Base-by-base conservation (phyloP, 306 rosid genomes). In the Spatholobus suberectus region DNA sequence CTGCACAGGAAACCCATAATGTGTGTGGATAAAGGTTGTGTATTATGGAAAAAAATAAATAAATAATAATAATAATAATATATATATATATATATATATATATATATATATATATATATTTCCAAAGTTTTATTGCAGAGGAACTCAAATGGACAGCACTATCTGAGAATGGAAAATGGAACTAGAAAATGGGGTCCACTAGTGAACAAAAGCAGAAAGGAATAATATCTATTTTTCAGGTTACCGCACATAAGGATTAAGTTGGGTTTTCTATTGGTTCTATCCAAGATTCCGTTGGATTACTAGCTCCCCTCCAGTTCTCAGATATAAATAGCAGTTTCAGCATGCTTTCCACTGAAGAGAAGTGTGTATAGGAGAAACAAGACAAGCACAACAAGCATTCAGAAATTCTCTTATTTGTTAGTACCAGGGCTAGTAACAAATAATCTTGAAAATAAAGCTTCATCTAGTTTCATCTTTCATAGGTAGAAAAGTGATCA, bases 151-250 rank as follows among this genome's bases (percentile, higher is more conserved):
- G 81, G 82, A 38, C 35, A 73, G 72, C 81, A 78, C 80, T 57
- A 79, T 58, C 80, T 83, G 63, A 86, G 85, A 86, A 88, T 65
- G 85, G 86, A 85, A 87, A 85, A 79, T 65, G 79, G 75, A 83
- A 78, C 52, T 35, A 71, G 85, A 80, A 80, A 81, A 85, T 61
- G 11, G 76, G 90, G 63, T 81, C 94, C 94, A 82, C 80, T 37
- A 46, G 72, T 82, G 70, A 85, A 78, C 74, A 81, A 82, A 89
- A 83, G 89, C 43, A 24, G 83, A 81, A 90, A 88, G 87, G 94
- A 88, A 91, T 89, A 92, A 87, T 84, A 86, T 91, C 90, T 84
- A 83, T 78, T 88, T 58, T 82, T 79, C 90, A 85, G 18, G 91
- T 92, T 88, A 88, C 88, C 76, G 83, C 86, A 82, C 76, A 40